Base-by-base conservation (phyloP, 768 basidiomycete genomes). In the Coprinopsis cinerea region DNA sequence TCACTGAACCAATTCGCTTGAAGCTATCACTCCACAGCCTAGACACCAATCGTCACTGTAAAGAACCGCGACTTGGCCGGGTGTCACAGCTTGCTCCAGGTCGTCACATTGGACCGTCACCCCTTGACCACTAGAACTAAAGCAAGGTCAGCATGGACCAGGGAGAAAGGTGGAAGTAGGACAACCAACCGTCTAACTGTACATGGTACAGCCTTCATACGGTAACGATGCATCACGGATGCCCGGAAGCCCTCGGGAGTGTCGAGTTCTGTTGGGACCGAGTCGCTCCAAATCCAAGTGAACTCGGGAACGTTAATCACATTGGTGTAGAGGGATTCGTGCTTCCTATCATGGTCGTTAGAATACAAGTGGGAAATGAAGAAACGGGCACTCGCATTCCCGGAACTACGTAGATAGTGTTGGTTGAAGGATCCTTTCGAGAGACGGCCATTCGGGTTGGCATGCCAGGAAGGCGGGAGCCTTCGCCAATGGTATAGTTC, bases 401-500 rank as follows among this genome's bases (percentile, higher is more conserved):
- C 3, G 83, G 81, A 1, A 88, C 92, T 6, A 93, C 77, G 44
- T 83, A 78, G n/a, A 97, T 74, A 13, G 72, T 73, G 60, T 95
- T 91, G 11, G 57, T 64, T 10, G 62, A 57, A 1, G 65, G 53
- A 53, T 92, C 82, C 62, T 97, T 98, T 30, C 66, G 63, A 0
- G 80, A 80, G 3, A 96, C 88, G 54, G 83, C 94, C 70, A 85
- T 75, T 59, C 74, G 78, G 44, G 75, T 60, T 1, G 67, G 63
- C 68, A 82, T 69, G 1, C 92, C 89, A 1, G 67, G 61, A 18
- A 95, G 62, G 39, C 78, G 77, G 0, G 86, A 83, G 25, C 81
- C 77, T 63, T 98, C 85, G 1, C 94, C 94, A 39, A 96, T 72
- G 1, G 93, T 95, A 59, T 81, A 92, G 18, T 74, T 76, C 88